Evolutionary conservation across 495 filamentous ascomycete species (phyloP).

Genomic region (Tetracladium marchalianum): DNA sequence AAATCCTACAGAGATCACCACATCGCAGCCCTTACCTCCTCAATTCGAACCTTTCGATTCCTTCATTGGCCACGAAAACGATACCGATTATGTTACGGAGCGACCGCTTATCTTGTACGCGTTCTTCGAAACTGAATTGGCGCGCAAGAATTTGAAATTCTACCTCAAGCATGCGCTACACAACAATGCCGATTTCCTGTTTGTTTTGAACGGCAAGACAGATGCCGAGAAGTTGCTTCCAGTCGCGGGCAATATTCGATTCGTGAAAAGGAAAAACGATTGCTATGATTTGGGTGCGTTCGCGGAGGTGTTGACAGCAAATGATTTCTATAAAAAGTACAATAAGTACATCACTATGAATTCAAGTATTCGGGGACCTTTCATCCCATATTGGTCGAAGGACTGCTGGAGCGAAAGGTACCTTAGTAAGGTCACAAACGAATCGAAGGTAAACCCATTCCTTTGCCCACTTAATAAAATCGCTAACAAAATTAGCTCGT

Average conservation of each 20-base stretch:
- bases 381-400: conserved; percentile 22
- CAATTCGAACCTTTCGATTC: too few relatives aligned
- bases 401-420: conserved; percentile 22
- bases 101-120: conserved; percentile 10
- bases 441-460: conserved; percentile 9
- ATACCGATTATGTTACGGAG: neutral
- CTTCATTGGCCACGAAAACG: too few relatives aligned
- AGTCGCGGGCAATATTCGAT: conserved; percentile 13
- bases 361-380: conserved; percentile 21
- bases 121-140: conserved; percentile 18
- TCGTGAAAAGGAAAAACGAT: conserved; percentile 12
- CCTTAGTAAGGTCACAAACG: conserved; percentile 14
- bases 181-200: conserved; percentile 23
- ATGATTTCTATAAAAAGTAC: conserved; percentile 20
- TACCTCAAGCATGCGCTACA: conserved; percentile 23
- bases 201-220: conserved; percentile 24
- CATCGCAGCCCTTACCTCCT: too few relatives aligned
- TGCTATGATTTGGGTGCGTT: conserved; percentile 20
- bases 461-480: neutral
- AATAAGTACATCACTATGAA: conserved; percentile 21
- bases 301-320: conserved; percentile 14
- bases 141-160: conserved; percentile 21
- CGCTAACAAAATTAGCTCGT: conserved; percentile 12
- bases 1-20: too few relatives aligned
- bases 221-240: conserved; percentile 12